Evolutionary conservation across 805 yeast genomes (phyloP), one percentile per base, ranked within the genome.

Genomic region (Saccharomyces mikatae): DNA sequence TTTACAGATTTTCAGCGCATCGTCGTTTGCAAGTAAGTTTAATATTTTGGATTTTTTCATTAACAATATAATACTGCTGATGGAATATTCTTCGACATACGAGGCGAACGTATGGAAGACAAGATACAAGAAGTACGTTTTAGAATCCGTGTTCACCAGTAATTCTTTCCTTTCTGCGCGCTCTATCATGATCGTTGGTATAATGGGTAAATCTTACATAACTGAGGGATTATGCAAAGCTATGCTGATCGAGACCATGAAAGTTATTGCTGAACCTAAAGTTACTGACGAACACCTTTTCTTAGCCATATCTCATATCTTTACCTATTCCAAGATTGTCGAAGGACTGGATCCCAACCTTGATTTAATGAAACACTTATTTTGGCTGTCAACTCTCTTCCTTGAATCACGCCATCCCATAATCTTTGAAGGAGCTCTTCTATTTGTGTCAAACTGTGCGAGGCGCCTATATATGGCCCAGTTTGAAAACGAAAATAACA

Each of bases 181-280:
- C 53, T 87, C 90, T 0, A 71, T 84, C 57, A 72, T 87, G 58
- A 78, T 87, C 5, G 75, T 87, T 17, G 94, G 96, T 44, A 80
- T 85, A 41, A 67, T 89, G 47, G 78, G 88, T 0, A 80, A 80
- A 56, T 70, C 75, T 11, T 89, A 89, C 28, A 79, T 86, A 27
- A 80, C 81, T 50, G 87, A 84, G 60, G 73, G 75, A n/a, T 63
- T 73, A 60, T 80, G 78, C 46, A 63, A 59, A 46, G 66, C 64
- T 49, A 48, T 70, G 27, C 51, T 69, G 9, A 48, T 53, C 2
- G 69, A 67, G 51, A 64, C 72, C 0, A 62, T 72, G 53, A 72
- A 70, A 36, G 67, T 78, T 8, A 53, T 70, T 6, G 69, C 73
- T 1, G 63, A 64, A 48, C 70, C 70, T 10, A 67, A 65, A n/a